Evolutionary conservation across 257 asterid species (phyloP), one percentile per base, ranked within the genome.

Genomic region (Cordia subcordata): DNA sequence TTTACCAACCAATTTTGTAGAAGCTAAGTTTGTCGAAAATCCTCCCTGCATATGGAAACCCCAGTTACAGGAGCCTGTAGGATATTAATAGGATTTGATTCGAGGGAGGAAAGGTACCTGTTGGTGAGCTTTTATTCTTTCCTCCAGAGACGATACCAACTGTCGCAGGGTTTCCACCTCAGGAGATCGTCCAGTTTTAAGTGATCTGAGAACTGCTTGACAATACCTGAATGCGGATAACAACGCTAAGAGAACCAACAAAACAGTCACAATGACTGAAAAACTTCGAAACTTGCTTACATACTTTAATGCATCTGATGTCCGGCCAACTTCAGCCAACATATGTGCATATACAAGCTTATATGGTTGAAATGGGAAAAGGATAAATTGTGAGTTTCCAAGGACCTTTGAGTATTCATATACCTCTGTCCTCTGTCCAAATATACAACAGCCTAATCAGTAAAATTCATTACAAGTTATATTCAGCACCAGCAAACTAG

Each of bases 271-370:
- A 23, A 53, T 5, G 18, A 3, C 16, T 17, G 20, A 0, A 13
- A 16, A 66, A 39, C 11, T 37, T 16, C 16, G 13, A 59, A 42
- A 59, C 39, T 39, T 17, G 47, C 32, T 19, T 39, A 38, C 49
- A 16, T 38, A 38, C 35, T 38, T 38, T 16, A 37, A 58, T 16
- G 97, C 89, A 74, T 92, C 99, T 5, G 99, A 74, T 58, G 80
- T 77, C 81, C 85, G 84, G 73, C 99, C 99, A 72, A 92, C 96
- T 83, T 92, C 99, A 59, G 94, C 94, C 79, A 92, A 63, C 99
- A 92, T 92, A 70, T 72, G 81, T 4, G 99, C 99, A 62, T 92
- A 92, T 21, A 86, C 75, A 66, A 89, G 82, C 85, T 93, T 93
- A 60, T 93, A 93, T 40, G 99, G 96, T 76, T 93, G 99, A 80